Percentiles rank a stretch among this genome's conserved stretches.
Evolutionary conservation across 176 grass and related monocot species (phyloP).

Genomic region (Panicum miliaceum): DNA sequence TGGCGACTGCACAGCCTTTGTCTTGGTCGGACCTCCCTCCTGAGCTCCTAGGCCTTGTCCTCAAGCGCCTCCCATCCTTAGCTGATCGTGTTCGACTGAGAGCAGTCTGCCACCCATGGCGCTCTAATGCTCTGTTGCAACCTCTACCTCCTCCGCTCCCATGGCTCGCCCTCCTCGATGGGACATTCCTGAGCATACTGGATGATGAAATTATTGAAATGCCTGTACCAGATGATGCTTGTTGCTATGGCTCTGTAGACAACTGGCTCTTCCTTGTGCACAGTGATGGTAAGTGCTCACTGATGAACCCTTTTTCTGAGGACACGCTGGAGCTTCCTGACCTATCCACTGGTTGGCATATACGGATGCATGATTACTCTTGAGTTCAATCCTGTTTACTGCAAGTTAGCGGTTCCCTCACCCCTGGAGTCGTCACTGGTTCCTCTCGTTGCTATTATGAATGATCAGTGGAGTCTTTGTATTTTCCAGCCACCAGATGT

Average conservation of each 20-base stretch:
- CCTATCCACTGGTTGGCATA: not conserved
- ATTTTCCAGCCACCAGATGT: not conserved
- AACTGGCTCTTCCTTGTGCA: not conserved
- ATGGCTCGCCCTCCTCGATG: not conserved
- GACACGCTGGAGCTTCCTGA: not conserved
- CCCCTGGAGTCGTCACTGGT: not conserved
- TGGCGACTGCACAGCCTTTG: not conserved
- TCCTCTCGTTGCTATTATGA: not conserved
- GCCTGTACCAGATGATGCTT: not conserved
- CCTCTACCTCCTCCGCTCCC: not conserved
- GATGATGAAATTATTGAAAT: not conserved
- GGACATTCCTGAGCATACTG: not conserved
- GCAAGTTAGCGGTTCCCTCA: not conserved
- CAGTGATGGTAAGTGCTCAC: not conserved
- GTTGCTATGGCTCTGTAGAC: not conserved
- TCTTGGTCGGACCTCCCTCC: slow-evolving; percentile 2
- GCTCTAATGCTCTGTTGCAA: not conserved
- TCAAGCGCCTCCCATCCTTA: not conserved
- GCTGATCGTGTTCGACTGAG: not conserved
- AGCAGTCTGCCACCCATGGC: not conserved
- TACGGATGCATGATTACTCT: no score
- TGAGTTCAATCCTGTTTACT: no score
- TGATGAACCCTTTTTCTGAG: not conserved
- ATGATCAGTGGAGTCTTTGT: not conserved
- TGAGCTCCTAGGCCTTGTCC: not conserved